Evolutionary conservation across 352 stramenopile species (phyloP).

Genomic region (Pythium vanterpoolii): DNA sequence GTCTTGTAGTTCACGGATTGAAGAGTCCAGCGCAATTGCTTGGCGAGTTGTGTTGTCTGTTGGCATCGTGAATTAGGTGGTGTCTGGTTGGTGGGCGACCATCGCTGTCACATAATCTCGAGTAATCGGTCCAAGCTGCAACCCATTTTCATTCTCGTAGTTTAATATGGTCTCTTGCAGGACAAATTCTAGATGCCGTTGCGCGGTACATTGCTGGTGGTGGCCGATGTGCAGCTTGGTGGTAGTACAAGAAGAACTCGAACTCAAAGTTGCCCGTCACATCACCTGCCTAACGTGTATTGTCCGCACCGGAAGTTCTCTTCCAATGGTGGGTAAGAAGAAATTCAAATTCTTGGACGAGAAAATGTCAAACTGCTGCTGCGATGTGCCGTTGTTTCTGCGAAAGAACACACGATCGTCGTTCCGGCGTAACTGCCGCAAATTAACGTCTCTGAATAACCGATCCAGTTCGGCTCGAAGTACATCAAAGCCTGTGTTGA

Average conservation of each 20-base stretch:
- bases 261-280: background rate
- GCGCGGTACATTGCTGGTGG: background rate
- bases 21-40: background rate
- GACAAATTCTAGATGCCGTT: background rate
- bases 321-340: too few relatives aligned
- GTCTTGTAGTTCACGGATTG: background rate
- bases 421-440: background rate
- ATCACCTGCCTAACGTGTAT: background rate
- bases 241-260: background rate
- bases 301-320: background rate
- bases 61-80: background rate
- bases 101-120: background rate
- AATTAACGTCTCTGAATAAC: background rate
- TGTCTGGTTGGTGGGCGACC: background rate
- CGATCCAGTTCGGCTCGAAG: background rate
- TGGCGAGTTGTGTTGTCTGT: slow-evolving; percentile 1
- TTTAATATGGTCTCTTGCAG: background rate
- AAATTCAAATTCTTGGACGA: too few relatives aligned
- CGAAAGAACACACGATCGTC: slow-evolving; percentile 1
- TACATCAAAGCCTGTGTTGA: background rate
- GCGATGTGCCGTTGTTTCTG: background rate
- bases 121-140: background rate
- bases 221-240: background rate
- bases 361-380: background rate
- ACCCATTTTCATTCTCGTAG: slow-evolving; percentile 1